Evolutionary conservation across 225 moss, liverwort and hornwort species (phyloP), one percentile per base, ranked within the genome.

Genomic region (Physcomitrium patens): DNA sequence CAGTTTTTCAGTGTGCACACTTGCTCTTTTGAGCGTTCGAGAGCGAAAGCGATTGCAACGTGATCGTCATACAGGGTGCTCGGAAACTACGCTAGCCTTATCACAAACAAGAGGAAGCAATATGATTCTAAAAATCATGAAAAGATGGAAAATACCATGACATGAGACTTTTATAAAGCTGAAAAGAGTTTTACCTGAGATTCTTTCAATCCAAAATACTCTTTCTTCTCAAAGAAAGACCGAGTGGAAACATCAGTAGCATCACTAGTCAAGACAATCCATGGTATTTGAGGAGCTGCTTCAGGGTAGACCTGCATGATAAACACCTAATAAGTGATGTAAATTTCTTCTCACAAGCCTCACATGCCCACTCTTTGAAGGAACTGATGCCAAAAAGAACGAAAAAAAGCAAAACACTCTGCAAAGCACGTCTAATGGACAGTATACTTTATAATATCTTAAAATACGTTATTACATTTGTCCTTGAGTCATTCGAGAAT

Each of bases 211-310:
- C 96, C 96, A 81, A 94, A 96, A 71, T 78, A 91, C 20, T 78
- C 56, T 43, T 85, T 84, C 43, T 92, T 86, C 67, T 88, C 79
- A 68, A 94, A 91, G 74, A 79, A 89, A 52, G 70, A 55, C 17
- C 66, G 87, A 58, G 96, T 96, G 51, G 79, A 69, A 57, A 22
- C 27, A 78, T 96, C 92, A 8, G 94, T 96, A 41, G 89, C 81
- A 79, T 92, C 94, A 88, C 96, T 96, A 37, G 92, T 94, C 89
- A 96, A 75, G 51, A 96, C 65, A 78, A 96, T 87, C 96, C 94
- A 96, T 5, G 96, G 91, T 44, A 96, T 88, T 80, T 73, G 80
- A 73, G 89, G 86, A 43, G 59, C 75, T 71, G 81, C 76, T 75
- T 88, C 89, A 55, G 87, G 81, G 72, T 77, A 57, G 45, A 71